Evolutionary conservation across 176 grass and related monocot genomes (phyloP).

Genomic region (Musa troglodytarum): DNA sequence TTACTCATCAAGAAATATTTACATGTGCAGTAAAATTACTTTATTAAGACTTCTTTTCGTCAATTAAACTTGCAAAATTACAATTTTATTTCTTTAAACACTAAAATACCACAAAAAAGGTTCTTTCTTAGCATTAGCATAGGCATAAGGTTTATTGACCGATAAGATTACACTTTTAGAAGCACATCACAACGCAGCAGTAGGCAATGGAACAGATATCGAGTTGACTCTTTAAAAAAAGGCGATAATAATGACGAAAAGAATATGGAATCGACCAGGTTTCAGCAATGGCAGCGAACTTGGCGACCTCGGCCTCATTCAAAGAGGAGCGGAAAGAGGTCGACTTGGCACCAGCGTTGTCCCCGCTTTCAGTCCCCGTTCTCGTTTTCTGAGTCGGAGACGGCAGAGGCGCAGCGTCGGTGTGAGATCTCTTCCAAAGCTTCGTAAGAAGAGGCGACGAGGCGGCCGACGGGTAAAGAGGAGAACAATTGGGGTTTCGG

Average conservation of each 20-base stretch:
- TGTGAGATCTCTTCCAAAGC: constrained; percentile 15
- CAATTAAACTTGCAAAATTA: too few species aligned
- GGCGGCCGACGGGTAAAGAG: not conserved
- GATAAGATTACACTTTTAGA: not conserved
- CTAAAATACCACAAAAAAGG: not conserved
- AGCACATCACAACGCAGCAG: not conserved
- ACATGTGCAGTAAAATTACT: not conserved
- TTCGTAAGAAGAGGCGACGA: not conserved
- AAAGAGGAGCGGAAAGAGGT: constrained; percentile 37
- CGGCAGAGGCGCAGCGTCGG: constrained; percentile 15
- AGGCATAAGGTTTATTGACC: not conserved
- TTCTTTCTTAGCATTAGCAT: not conserved
- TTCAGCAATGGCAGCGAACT: constrained; percentile 70
- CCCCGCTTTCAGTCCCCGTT: not conserved
- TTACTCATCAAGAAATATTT: not conserved
- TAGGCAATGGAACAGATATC: too few species aligned
- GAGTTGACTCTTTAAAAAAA: not conserved
- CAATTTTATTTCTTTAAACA: too few species aligned
- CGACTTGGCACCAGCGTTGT: not conserved
- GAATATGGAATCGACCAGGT: constrained; percentile 45
- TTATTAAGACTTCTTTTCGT: too few species aligned
- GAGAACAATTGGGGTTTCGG: not conserved
- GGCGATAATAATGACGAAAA: not conserved
- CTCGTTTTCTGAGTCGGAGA: constrained; percentile 3
- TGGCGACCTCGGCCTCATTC: constrained; percentile 60